Percentiles rank a stretch among this genome's conserved stretches.
Evolutionary conservation across 225 moss, liverwort and hornwort species (phyloP).

Genomic region (Antitrichia curtipendula): DNA sequence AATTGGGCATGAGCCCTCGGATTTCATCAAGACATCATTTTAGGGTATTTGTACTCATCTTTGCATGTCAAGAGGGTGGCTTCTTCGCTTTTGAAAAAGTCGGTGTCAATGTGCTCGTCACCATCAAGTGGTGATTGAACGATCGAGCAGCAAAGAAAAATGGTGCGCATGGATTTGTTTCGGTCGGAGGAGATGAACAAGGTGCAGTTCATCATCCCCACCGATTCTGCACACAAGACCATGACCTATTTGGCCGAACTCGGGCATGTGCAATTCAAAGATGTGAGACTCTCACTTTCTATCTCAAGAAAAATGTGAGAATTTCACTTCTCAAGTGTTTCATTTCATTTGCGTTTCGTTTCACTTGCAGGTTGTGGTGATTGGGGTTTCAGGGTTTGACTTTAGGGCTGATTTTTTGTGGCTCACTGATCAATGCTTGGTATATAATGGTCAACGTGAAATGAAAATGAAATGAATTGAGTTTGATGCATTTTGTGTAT

Average conservation of each 20-base stretch:
- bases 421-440: neutral
- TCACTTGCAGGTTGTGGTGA: neutral
- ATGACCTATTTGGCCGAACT: slow-evolving; percentile 39
- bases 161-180: slow-evolving; percentile 61
- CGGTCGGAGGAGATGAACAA: slow-evolving; percentile 50
- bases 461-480: neutral
- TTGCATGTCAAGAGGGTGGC: neutral
- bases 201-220: slow-evolving; percentile 46
- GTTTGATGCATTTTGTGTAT: neutral
- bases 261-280: slow-evolving; percentile 33
- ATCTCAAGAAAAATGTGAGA: neutral
- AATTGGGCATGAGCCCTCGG: neutral
- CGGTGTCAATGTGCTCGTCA: neutral
- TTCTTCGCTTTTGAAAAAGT: no score
- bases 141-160: neutral
- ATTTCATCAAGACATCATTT: neutral
- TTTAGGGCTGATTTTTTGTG: neutral
- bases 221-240: slow-evolving; percentile 27
- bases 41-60: neutral
- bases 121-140: neutral
- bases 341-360: no score
- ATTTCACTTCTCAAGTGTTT: neutral
- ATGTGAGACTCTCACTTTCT: slow-evolving; percentile 2
- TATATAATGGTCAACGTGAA: neutral
- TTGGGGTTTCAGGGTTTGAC: neutral